These are phyloP conservation scores for Termitomyces bulborhizus DNA, from an alignment of 768 basidiomycete species.

Conservation along the genomic window DNA sequence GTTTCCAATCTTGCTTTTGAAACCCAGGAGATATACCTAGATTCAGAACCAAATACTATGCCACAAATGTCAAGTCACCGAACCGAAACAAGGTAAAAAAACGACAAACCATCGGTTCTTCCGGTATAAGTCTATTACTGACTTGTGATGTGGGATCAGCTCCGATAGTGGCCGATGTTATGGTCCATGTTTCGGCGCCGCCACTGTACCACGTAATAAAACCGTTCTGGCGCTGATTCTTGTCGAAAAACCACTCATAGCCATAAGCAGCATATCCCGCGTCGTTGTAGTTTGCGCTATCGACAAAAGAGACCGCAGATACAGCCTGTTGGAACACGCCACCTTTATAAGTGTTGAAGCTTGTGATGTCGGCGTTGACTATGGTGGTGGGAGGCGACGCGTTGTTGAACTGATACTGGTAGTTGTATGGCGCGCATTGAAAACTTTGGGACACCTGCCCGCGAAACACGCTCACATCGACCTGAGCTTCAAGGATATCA, in stretches of 20 bases:
- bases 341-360: slow-evolving; percentile 64
- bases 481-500: slow-evolving; percentile 85
- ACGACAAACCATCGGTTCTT: slow-evolving; percentile 85
- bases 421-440: slow-evolving; percentile 78
- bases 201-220: slow-evolving; percentile 82
- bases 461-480: slow-evolving; percentile 40
- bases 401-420: slow-evolving; percentile 56
- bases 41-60: slow-evolving; percentile 79
- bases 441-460: slow-evolving; percentile 77
- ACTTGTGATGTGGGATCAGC: slow-evolving; percentile 56
- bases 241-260: slow-evolving; percentile 78
- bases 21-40: slow-evolving; percentile 76
- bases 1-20: slow-evolving; percentile 63
- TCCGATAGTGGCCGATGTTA: slow-evolving; percentile 60
- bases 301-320: slow-evolving; percentile 55
- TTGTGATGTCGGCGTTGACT: slow-evolving; percentile 43
- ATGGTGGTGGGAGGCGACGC: slow-evolving; percentile 45
- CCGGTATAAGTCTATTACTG: slow-evolving; percentile 66
- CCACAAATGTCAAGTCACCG: slow-evolving; percentile 3
- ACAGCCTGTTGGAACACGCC: slow-evolving; percentile 70
- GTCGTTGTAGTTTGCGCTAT: slow-evolving; percentile 50
- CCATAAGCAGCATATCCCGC: slow-evolving; percentile 56
- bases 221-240: slow-evolving; percentile 55
- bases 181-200: slow-evolving; percentile 64
- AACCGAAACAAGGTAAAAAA: not conserved